These are phyloP conservation scores for Trifolium fragiferum DNA, from an alignment of 306 rosid genomes.

Conservation along the genomic window DNA sequence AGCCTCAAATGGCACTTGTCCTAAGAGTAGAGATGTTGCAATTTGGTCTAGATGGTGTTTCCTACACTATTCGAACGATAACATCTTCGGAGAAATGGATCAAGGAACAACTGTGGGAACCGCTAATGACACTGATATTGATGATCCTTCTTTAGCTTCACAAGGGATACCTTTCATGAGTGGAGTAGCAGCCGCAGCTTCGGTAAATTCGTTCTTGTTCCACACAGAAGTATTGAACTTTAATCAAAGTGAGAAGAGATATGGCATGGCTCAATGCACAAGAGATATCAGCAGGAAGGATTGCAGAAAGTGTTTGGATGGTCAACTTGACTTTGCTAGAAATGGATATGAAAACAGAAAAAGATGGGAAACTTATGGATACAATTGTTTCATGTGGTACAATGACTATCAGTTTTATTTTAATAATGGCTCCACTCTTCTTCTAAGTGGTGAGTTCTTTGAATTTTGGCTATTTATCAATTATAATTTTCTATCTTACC, in stretches of 20 bases:
- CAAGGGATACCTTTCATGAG: neutral
- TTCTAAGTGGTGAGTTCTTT: slow-evolving; percentile 56
- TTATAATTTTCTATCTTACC: too few relatives aligned
- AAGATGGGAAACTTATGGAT: slow-evolving; percentile 65
- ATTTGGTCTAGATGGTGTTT: neutral
- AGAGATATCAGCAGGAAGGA: slow-evolving; percentile 56
- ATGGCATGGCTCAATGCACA: slow-evolving; percentile 72
- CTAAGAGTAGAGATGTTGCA: neutral
- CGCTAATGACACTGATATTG: slow-evolving; percentile 56
- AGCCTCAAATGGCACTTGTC: neutral
- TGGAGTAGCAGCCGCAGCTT: neutral
- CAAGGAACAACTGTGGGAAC: slow-evolving; percentile 39
- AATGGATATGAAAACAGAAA: slow-evolving; percentile 54
- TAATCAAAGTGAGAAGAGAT: slow-evolving; percentile 55
- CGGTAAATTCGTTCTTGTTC: slow-evolving; percentile 49
- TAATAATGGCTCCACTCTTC: slow-evolving; percentile 47
- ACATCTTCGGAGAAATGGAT: slow-evolving; percentile 48
- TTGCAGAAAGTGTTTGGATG: slow-evolving; percentile 52
- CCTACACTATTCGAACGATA: slow-evolving; percentile 2
- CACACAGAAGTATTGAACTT: slow-evolving; percentile 40
- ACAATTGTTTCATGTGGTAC: slow-evolving; percentile 68
- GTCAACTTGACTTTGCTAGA: slow-evolving; percentile 49
- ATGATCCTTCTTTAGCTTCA: slow-evolving; percentile 49
- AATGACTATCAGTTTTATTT: slow-evolving; percentile 62
- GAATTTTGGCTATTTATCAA: neutral